Evolutionary conservation across 306 rosid genomes (phyloP).

Genomic region (Cicer cuneatum): DNA sequence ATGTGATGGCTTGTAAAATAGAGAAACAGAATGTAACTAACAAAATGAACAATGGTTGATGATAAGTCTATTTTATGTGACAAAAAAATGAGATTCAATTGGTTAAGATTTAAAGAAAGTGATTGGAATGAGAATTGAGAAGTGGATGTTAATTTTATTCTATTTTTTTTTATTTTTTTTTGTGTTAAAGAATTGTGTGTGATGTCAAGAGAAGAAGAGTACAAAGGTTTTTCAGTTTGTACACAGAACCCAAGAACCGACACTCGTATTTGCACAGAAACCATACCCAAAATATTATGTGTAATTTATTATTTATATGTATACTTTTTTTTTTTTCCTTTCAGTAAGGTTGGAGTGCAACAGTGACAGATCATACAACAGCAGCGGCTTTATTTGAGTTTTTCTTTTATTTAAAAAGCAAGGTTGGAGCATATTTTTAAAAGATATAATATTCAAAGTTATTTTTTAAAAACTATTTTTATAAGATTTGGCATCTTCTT

Average conservation of each 20-base stretch:
- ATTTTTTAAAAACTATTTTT: no score
- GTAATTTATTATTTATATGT: neutral
- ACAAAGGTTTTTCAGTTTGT: slow-evolving; percentile 17
- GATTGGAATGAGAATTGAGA: slow-evolving; percentile 7
- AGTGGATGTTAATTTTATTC: neutral
- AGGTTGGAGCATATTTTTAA: no score
- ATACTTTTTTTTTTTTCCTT: neutral
- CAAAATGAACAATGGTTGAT: slow-evolving; percentile 28
- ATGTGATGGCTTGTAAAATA: slow-evolving; percentile 1
- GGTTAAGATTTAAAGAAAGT: neutral
- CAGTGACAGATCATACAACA: neutral
- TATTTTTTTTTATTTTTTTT: neutral
- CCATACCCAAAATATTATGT: slow-evolving; percentile 10
- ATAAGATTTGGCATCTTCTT: no score
- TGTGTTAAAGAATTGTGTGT: slow-evolving; percentile 10
- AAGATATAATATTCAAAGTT: no score
- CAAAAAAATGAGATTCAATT: neutral
- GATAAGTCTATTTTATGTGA: slow-evolving; percentile 13
- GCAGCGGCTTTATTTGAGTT: neutral
- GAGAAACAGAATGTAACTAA: slow-evolving; percentile 31
- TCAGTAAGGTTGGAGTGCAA: neutral
- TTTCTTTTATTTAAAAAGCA: no score
- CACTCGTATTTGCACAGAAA: slow-evolving; percentile 45
- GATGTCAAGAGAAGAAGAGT: slow-evolving; percentile 18
- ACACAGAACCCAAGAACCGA: slow-evolving; percentile 63